These are phyloP conservation scores for Fusarium protoensiforme DNA, from an alignment of 2,329 filamentous ascomycete species.

Conservation along the genomic window DNA sequence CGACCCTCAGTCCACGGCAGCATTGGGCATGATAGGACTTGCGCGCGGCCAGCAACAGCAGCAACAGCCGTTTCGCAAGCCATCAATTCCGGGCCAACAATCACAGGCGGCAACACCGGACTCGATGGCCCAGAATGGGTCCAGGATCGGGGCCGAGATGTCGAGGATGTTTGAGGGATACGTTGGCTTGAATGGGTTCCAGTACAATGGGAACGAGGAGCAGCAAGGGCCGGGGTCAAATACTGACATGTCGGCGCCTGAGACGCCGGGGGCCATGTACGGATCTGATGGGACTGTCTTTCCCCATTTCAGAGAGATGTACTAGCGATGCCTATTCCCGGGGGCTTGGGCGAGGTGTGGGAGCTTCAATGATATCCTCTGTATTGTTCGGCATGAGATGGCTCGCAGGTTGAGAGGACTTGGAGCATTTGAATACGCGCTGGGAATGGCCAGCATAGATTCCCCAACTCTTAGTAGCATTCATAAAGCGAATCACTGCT, in stretches of 20 bases:
- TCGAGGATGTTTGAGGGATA: conserved; percentile 58
- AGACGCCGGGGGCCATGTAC: conserved; percentile 38
- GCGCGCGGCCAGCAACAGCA: conserved; percentile 54
- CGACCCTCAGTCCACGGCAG: conserved; percentile 63
- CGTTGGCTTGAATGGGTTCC: conserved; percentile 50
- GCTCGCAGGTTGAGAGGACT: background rate
- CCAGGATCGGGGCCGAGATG: conserved; percentile 65
- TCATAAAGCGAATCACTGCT: background rate
- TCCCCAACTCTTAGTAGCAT: background rate
- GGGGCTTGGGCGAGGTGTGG: background rate
- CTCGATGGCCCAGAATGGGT: conserved; percentile 55
- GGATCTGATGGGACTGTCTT: conserved; percentile 49
- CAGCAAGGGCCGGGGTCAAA: conserved; percentile 38
- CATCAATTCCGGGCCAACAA: conserved; percentile 41
- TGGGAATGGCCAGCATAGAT: background rate
- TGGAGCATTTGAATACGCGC: background rate
- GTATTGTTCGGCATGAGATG: background rate
- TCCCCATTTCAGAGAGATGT: conserved; percentile 52
- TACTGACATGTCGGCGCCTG: conserved; percentile 38
- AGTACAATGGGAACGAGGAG: conserved; percentile 43
- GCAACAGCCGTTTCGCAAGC: conserved; percentile 46
- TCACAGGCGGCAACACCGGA: conserved; percentile 37
- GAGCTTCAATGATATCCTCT: conserved; percentile 11
- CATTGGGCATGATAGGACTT: conserved; percentile 66
- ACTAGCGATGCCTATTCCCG: conserved; percentile 34